Conservation (phyloP, 2,329 filamentous ascomycete genomes). For the Xylariales sp. region DNA sequence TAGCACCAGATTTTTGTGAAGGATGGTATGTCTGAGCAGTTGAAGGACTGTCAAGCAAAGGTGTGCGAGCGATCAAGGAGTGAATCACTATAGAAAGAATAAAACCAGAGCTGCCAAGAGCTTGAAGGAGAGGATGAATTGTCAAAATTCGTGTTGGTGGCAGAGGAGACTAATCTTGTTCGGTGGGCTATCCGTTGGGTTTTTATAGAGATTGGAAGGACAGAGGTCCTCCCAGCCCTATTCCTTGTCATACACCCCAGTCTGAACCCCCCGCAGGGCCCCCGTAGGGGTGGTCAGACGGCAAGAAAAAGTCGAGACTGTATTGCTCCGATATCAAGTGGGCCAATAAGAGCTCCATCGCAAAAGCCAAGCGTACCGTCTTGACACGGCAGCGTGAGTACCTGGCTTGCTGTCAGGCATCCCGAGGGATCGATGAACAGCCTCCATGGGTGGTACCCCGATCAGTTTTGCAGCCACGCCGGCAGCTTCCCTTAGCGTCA, state of each 20-base stretch:
- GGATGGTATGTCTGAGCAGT: background rate
- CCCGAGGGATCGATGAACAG: background rate
- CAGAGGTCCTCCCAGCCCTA: background rate
- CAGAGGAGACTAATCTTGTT: conserved; percentile 1
- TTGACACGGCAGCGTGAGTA: background rate
- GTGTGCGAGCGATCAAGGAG: conserved; percentile 19
- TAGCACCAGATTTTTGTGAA: conserved; percentile 4
- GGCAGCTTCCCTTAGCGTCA: background rate
- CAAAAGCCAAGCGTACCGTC: background rate
- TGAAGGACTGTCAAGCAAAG: conserved; percentile 1
- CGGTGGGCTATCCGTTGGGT: conserved; percentile 8
- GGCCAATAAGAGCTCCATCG: background rate
- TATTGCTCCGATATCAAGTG: background rate
- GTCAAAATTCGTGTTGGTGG: background rate
- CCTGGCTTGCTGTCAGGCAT: background rate
- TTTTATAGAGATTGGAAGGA: conserved; percentile 17
- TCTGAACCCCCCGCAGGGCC: no score
- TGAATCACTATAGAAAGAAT: conserved; percentile 23
- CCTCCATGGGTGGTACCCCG: background rate
- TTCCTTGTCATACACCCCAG: no score
- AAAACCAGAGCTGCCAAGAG: conserved; percentile 20
- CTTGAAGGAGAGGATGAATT: conserved; percentile 18
- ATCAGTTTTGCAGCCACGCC: background rate
- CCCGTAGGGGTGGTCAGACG: no score
- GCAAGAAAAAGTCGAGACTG: no score